Evolutionary conservation across 2,329 filamentous ascomycete genomes (phyloP), one percentile per base, ranked within the genome.

Genomic region (Ceratocystis papillata): DNA sequence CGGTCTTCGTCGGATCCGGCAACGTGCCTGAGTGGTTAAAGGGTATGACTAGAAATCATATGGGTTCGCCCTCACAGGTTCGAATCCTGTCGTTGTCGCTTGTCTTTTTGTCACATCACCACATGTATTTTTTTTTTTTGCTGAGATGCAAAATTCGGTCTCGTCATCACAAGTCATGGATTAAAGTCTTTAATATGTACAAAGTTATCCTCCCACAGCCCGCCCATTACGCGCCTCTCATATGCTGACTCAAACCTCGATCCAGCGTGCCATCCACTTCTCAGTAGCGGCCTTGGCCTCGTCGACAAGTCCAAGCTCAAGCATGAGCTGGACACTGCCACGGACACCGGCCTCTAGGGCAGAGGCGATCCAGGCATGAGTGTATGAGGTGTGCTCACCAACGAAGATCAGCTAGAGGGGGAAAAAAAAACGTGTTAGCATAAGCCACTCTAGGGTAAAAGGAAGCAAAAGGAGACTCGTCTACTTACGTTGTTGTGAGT

Each of bases 221-320:
- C 33, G 10, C 10, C 3, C 37, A 41, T 17, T 22, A 33, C 17
- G 30, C 33, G 30, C 46, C n/a, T 12, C 46, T 50, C 46, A 20
- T 5, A 22, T 50, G 6, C 20, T 12, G n/a, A 12, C 22, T 10
- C 46, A 50, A n/a, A 50, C 72, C 60, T 77, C 75, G 64, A 86
- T 85, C 85, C 85, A 88, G 66, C 86, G 77, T 1, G 82, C 85
- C 84, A 88, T 87, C 85, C 85, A 88, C 68, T 82, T 82, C 41
- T 83, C 76, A 1, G 83, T 81, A 20, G 86, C 77, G 44, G 78
- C 74, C 75, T 88, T 88, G 0, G 86, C 86, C 74, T 88, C 86
- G 72, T 88, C 86, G 0, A 88, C 85, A 57, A 88, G 73, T 0
- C 86, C 86, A 71, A 88, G 75, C 71, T 81, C 20, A 10, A 87